Evolutionary conservation across 192 early-diverging fungal species (phyloP).

Genomic region (Allomyces macrogynus): DNA sequence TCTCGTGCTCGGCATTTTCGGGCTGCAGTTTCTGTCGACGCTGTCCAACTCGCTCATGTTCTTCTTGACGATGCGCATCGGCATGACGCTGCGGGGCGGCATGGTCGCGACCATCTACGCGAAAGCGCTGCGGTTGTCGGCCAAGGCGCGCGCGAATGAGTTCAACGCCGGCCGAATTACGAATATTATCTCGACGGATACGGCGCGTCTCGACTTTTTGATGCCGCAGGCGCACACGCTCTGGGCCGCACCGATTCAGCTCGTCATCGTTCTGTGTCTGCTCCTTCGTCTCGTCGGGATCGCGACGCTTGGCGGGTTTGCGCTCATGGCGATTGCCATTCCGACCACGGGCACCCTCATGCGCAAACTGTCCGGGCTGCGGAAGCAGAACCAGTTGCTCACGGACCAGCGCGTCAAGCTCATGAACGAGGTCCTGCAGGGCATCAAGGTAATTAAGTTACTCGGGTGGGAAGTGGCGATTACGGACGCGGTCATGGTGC

Average conservation of each 20-base stretch:
- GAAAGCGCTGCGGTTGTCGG: conserved; percentile 30
- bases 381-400: conserved; percentile 4
- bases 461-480: conserved; percentile 44
- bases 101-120: conserved; percentile 32
- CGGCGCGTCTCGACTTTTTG: conserved; percentile 8
- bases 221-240: conserved; percentile 8
- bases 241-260: conserved; percentile 11
- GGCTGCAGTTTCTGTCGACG: neutral
- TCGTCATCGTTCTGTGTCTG: conserved; percentile 7
- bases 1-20: conserved; percentile 8
- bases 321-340: conserved; percentile 4
- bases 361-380: neutral
- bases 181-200: conserved; percentile 34
- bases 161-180: conserved; percentile 40
- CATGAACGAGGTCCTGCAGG: conserved; percentile 38
- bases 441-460: conserved; percentile 49
- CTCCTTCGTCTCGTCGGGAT: conserved; percentile 9
- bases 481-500: conserved; percentile 8
- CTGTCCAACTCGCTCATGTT: conserved; percentile 11
- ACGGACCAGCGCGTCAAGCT: conserved; percentile 44
- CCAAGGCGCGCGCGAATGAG: conserved; percentile 25
- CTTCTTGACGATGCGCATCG: conserved; percentile 8
- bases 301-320: conserved; percentile 14
- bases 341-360: neutral
- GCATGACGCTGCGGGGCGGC: conserved; percentile 25